phyloP scores from a whole-genome alignment of 768 basidiomycete genomes.

The Termitomyces sp. region DNA sequence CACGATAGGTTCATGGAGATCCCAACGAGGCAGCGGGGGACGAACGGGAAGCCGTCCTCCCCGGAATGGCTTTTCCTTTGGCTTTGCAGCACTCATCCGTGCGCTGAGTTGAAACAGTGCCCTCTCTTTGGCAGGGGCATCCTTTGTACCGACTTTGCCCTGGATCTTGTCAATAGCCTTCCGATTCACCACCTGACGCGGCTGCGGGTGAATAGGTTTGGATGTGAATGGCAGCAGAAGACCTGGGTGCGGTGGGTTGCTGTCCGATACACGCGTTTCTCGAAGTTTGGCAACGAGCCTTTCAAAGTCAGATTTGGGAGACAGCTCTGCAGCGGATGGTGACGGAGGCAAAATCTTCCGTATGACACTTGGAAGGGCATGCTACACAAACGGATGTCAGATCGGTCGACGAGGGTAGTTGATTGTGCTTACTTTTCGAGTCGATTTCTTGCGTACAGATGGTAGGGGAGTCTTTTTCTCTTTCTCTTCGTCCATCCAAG shows the following conservation, averaged over 20 bases:
- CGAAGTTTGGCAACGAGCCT: conserved; percentile 13
- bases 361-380: conserved; percentile 18
- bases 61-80: conserved; percentile 18
- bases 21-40: conserved; percentile 24
- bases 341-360: conserved; percentile 20
- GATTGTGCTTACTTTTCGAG: background rate
- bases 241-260: background rate
- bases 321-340: conserved; percentile 14
- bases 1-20: conserved; percentile 10
- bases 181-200: background rate
- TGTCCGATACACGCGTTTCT: conserved; percentile 13
- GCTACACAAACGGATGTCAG: conserved; percentile 2
- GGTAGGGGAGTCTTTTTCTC: conserved; percentile 1
- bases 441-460: background rate
- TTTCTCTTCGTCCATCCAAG: conserved; percentile 5
- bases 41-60: conserved; percentile 21
- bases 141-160: background rate
- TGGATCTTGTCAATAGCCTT: conserved; percentile 1
- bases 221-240: background rate
- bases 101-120: conserved; percentile 8
- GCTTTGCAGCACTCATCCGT: conserved; percentile 13
- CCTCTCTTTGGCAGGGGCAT: background rate
- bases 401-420: background rate
- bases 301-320: conserved; percentile 18
- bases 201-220: background rate